Base-by-base conservation (phyloP, 352 stramenopile genomes). In the Elongisporangium prolatum region DNA sequence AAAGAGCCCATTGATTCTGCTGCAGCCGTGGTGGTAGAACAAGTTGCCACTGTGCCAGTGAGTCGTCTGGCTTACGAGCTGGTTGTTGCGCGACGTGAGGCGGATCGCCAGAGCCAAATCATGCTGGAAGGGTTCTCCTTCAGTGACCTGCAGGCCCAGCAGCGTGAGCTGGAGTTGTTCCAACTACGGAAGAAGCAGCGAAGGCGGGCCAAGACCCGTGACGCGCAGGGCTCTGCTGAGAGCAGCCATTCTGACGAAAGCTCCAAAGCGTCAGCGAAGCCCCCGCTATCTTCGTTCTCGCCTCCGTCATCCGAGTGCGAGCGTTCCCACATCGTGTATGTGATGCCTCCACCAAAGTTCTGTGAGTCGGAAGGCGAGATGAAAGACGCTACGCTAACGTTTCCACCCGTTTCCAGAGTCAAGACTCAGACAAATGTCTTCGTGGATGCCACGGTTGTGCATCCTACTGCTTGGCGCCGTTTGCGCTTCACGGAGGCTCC, bases 71-170 rank as follows among this genome's bases (percentile, higher is more conserved):
- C 28, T 1, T 40, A 40, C 14, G 28, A 40, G 4, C 28, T 40
- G 28, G 28, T 40, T 9, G 28, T 40, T 40, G 28, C 28, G 28
- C 28, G 28, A 9, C 28, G 28, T 40, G 28, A 40, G 9, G 28
- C 28, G 9, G 28, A 40, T 40, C 28, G 28, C 28, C 28, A 40
- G 28, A 40, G 28, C 28, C 28, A 40, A 9, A 40, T 40, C 8
- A 40, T 40, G 28, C 28, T 40, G 28, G 71, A 86, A 56, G 65
- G 58, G 1, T 74, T 86, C 62, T 75, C 54, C 16, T 63, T 80
- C 48, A 68, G 67, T 21, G 76, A 86, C 54, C 57, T 86, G 18
- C 76, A 86, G 25, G 74, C 71, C 3, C 76, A 86, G 60, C 63
- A 86, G 53, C 69, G 69, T 21, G 59, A 76, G 51, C 65, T 78